These are phyloP conservation scores for Myxozyma mucilagina DNA, from an alignment of 805 yeast species.

Conservation along the genomic window DNA sequence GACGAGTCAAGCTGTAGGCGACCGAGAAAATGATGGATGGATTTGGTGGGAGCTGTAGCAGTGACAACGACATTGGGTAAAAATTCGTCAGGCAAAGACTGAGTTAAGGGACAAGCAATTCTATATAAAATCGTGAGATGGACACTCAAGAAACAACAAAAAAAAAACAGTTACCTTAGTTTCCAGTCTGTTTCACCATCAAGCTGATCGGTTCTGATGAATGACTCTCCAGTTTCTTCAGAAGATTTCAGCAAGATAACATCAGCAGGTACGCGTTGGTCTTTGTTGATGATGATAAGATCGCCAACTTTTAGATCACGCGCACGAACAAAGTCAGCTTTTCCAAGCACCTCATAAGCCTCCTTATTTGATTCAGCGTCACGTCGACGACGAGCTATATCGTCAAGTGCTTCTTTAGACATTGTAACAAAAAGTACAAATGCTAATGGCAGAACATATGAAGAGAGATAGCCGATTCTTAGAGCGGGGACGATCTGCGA, in stretches of 20 bases:
- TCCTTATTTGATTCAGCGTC: slow-evolving; percentile 89
- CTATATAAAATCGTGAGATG: not conserved
- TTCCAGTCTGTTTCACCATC: slow-evolving; percentile 99
- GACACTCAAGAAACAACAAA: not conserved
- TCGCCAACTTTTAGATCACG: slow-evolving; percentile 82
- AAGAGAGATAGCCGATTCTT: slow-evolving; percentile 88
- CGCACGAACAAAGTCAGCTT: slow-evolving; percentile 46
- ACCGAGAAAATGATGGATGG: slow-evolving; percentile 81
- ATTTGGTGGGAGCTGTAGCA: slow-evolving; percentile 79
- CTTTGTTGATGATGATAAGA: slow-evolving; percentile 73
- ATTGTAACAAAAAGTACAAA: slow-evolving; percentile 91
- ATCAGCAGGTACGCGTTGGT: slow-evolving; percentile 91
- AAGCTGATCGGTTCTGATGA: slow-evolving; percentile 93
- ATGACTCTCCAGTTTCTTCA: slow-evolving; percentile 79
- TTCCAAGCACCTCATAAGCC: slow-evolving; percentile 62
- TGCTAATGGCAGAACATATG: slow-evolving; percentile 90
- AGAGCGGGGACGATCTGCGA: slow-evolving; percentile 88
- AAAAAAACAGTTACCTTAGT: slow-evolving; percentile 48
- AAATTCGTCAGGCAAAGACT: slow-evolving; percentile 26
- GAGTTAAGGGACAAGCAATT: slow-evolving; percentile 32
- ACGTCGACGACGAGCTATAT: slow-evolving; percentile 82
- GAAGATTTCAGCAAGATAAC: slow-evolving; percentile 80
- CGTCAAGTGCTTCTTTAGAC: slow-evolving; percentile 95
- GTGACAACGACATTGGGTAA: slow-evolving; percentile 52
- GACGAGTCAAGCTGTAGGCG: slow-evolving; percentile 55